Evolutionary conservation across 2,329 filamentous ascomycete species (phyloP), one percentile per base, ranked within the genome.

Genomic region (Colletotrichum abscissum): DNA sequence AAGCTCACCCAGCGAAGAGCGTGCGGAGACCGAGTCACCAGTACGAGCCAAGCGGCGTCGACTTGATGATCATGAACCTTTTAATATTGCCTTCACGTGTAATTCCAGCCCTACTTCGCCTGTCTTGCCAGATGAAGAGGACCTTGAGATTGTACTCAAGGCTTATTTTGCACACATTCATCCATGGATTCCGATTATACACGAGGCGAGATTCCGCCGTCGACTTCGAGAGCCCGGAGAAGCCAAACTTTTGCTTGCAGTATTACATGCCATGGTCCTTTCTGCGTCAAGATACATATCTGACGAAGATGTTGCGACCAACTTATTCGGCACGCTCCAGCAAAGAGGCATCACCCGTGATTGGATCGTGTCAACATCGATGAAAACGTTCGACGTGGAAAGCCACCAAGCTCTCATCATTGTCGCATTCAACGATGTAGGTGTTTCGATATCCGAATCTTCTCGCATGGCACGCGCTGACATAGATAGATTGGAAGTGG

Each of bases 171-270:
- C 76, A 76, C 6, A 67, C n/a, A 79, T 84, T 5, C 83, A 85
- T 46, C 84, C 83, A 9, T 85, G 83, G 81, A 83, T 83, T 6
- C 82, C 82, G 1, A 82, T 84, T 16, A 64, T 84, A 6, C 82
- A 83, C 63, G 77, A 81, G 63, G 77, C 75, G 0, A 69, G 76
- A 2, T 82, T 82, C 52, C 76, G 79, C 0, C 66, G 70, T 22
- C 76, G 78, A 2, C 63, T 83, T 1, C 67, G 75, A 14, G 75
- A 81, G 42, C 12, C 70, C 76, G 7, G 55, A 63, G 2, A 76
- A 83, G 22, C 75, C 77, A 8, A 72, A 74, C 0, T 76, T 12
- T 74, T 84, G 4, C 74, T 76, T 1, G 78, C 82, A 1, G 76
- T 85, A 1, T 73, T 84, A 11, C 81, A 84, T 73, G 81, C 83